These are phyloP conservation scores for Ascoidea tarda DNA, from an alignment of 805 yeast genomes.

Conservation along the genomic window DNA sequence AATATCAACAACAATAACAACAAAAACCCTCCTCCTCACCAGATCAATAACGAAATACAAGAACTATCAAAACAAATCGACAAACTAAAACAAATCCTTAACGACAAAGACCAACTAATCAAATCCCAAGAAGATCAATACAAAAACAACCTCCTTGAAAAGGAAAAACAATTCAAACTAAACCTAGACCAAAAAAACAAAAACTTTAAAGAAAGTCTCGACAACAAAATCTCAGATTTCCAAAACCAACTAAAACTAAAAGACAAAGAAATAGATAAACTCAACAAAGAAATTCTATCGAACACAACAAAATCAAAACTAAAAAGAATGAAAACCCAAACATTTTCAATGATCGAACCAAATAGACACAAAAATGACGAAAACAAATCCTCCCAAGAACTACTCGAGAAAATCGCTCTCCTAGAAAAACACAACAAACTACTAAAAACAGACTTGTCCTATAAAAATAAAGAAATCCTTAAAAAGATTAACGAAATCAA, in stretches of 20 bases:
- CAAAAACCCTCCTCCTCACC: too few relatives aligned
- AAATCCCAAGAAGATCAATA: neutral
- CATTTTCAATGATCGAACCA: neutral
- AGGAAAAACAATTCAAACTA: neutral
- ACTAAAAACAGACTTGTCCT: constrained; percentile 61
- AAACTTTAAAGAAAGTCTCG: neutral
- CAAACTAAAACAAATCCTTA: neutral
- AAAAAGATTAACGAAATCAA: neutral
- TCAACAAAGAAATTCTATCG: neutral
- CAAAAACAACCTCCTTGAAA: neutral
- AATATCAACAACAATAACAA: too few relatives aligned
- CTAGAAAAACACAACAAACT: constrained; percentile 24
- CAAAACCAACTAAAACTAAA: too few relatives aligned
- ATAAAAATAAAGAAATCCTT: constrained; percentile 26
- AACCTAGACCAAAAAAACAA: neutral
- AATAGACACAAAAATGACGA: neutral
- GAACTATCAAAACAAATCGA: neutral
- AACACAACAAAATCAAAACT: neutral
- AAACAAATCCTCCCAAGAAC: neutral
- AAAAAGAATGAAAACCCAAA: neutral
- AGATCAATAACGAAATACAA: too few relatives aligned
- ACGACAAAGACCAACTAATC: neutral
- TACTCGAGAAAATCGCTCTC: neutral
- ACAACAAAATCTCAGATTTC: neutral
- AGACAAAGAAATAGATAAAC: neutral